These are phyloP conservation scores for Radiomyces spectabilis DNA, from an alignment of 192 early-diverging fungal genomes.

Conservation along the genomic window DNA sequence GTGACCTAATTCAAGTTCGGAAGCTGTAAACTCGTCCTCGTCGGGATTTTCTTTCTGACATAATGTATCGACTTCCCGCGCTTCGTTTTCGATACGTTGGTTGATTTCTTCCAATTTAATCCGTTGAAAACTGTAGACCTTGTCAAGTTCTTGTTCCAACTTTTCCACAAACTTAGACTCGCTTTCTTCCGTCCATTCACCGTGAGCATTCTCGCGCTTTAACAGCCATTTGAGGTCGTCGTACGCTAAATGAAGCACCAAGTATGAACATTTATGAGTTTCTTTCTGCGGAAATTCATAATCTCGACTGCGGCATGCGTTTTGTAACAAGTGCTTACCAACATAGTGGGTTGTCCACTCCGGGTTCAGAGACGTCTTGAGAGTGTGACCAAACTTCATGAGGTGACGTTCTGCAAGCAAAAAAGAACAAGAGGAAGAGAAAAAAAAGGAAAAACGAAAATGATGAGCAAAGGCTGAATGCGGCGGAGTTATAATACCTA, in stretches of 20 bases:
- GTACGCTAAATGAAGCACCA: constrained; percentile 37
- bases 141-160: constrained; percentile 88
- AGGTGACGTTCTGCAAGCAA: neutral
- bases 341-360: constrained; percentile 87
- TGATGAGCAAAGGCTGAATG: neutral
- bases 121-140: constrained; percentile 73
- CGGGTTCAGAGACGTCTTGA: constrained; percentile 68
- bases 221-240: constrained; percentile 82
- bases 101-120: constrained; percentile 73
- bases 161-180: constrained; percentile 80
- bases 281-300: no score
- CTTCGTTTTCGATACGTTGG: constrained; percentile 57
- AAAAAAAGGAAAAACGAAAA: constrained; percentile 6
- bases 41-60: constrained; percentile 32
- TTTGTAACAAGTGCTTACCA: constrained; percentile 18
- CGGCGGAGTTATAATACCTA: no score
- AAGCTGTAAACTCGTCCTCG: constrained; percentile 56
- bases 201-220: constrained; percentile 51
- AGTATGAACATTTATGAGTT: constrained; percentile 15
- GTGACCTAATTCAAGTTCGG: constrained; percentile 64
- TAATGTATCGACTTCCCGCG: constrained; percentile 52
- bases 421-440: neutral
- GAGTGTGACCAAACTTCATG: constrained; percentile 94
- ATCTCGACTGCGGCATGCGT: no score
- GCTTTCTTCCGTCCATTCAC: constrained; percentile 73